phyloP scores from a whole-genome alignment of 1,284 basidiomycete species.

The Macrocybe sp. region DNA sequence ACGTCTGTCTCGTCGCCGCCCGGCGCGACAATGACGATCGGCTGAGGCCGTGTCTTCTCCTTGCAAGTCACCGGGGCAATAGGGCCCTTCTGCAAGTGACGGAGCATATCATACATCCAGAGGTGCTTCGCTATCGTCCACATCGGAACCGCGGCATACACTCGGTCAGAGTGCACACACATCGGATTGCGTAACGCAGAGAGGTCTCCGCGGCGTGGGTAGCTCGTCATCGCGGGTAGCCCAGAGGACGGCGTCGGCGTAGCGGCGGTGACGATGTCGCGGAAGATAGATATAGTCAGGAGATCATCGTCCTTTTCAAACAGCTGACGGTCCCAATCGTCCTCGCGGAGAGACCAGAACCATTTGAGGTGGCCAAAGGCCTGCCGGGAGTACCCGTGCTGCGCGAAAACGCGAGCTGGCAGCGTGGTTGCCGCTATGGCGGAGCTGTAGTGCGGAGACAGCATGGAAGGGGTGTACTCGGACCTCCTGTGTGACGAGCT shows the following conservation, averaged over 20 bases:
- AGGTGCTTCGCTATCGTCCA: slow-evolving; percentile 65
- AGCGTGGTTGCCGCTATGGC: slow-evolving; percentile 14
- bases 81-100: slow-evolving; percentile 17
- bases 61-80: background rate
- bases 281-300: background rate
- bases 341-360: slow-evolving; percentile 51
- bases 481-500: no score
- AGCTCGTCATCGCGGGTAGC: slow-evolving; percentile 38
- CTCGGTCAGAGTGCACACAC: slow-evolving; percentile 49
- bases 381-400: slow-evolving; percentile 57
- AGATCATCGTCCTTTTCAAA: slow-evolving; percentile 29
- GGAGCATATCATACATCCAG: slow-evolving; percentile 53
- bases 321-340: slow-evolving; percentile 40
- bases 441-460: slow-evolving; percentile 18
- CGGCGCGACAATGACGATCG: slow-evolving; percentile 9
- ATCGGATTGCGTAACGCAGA: slow-evolving; percentile 50
- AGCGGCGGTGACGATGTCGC: slow-evolving; percentile 8
- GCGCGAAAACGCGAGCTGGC: slow-evolving; percentile 29
- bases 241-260: slow-evolving; percentile 18
- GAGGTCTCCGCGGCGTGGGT: slow-evolving; percentile 63
- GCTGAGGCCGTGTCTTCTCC: slow-evolving; percentile 10
- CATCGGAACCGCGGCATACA: slow-evolving; percentile 47
- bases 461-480: slow-evolving; percentile 25
- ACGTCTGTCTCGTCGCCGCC: slow-evolving; percentile 20
- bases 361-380: slow-evolving; percentile 52